These are phyloP conservation scores for Pleurotus citrinopileatus DNA, from an alignment of 768 basidiomycete species.

Conservation along the genomic window DNA sequence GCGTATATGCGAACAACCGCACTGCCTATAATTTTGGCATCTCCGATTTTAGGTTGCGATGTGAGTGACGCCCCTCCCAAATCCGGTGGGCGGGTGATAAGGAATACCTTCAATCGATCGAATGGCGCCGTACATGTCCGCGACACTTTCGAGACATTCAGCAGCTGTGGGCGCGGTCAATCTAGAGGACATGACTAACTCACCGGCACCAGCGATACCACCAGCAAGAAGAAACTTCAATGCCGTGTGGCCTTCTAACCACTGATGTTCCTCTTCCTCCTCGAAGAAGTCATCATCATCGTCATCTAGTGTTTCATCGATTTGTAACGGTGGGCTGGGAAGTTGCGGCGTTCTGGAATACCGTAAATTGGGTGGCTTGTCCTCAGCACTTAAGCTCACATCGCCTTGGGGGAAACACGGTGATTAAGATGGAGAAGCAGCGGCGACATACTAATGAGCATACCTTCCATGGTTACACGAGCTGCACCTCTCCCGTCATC, in stretches of 20 bases:
- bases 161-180: slow-evolving; percentile 32
- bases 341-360: slow-evolving; percentile 1
- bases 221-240: slow-evolving; percentile 92
- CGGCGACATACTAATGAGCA: background rate
- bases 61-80: slow-evolving; percentile 52
- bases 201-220: slow-evolving; percentile 91
- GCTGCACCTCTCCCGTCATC: slow-evolving; percentile 78
- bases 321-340: background rate
- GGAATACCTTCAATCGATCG: slow-evolving; percentile 93
- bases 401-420: slow-evolving; percentile 49
- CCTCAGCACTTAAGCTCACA: slow-evolving; percentile 75
- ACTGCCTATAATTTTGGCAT: slow-evolving; percentile 60
- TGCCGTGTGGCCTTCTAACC: slow-evolving; percentile 69
- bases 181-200: slow-evolving; percentile 23
- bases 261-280: slow-evolving; percentile 57
- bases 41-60: slow-evolving; percentile 43
- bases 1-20: slow-evolving; percentile 82
- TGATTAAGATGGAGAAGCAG: slow-evolving; percentile 7
- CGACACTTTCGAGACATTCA: slow-evolving; percentile 60
- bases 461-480: slow-evolving; percentile 90
- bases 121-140: slow-evolving; percentile 97
- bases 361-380: slow-evolving; percentile 46
- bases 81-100: slow-evolving; percentile 86
- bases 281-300: slow-evolving; percentile 46
- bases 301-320: slow-evolving; percentile 38